Evolutionary conservation across 73 alveolate species (phyloP), one percentile per base, ranked within the genome.

Genomic region (Symbiodinium pilosum): DNA sequence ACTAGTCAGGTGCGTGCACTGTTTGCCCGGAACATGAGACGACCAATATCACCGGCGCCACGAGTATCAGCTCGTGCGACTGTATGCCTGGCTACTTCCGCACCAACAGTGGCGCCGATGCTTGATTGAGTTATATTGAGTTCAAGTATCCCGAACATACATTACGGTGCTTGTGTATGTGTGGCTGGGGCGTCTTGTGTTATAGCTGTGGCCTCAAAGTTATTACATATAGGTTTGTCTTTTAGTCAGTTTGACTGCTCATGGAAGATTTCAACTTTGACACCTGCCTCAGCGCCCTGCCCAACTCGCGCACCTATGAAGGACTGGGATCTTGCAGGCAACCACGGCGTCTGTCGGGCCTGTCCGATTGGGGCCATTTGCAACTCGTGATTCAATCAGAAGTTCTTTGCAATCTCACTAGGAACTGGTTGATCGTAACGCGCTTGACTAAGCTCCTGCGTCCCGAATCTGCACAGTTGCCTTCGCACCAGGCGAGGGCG

Each of bases 281-380:
- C 85, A 2, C 43, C 34, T 36, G 85, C 44, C 85, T 30, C 32
- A 34, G 34, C 43, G 20, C 77, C 20, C 26, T n/a, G n/a, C n/a
- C n/a, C n/a, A n/a, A n/a, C n/a, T n/a, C n/a, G n/a, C n/a, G n/a
- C n/a, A n/a, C n/a, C n/a, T n/a, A n/a, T n/a, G n/a, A n/a, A 91
- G 97, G 97, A 91, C n/a, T 91, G 97, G 97, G 40, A 40, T 2
- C 41, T 91, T 47, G 56, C 87, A n/a, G 71, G 83, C 97, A 41
- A 71, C 75, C 97, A 91, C n/a, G 89, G 97, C 47, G 97, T 91
- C 18, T 91, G 97, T 69, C 54, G 26, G 87, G 81, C 88, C 51
- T 91, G 97, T 43, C 97, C 97, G 7, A 20, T 36, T 39, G 97
- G 97, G 18, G 97, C 97, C 42, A 71, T 91, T 43, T 91, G 97